Base-by-base conservation (phyloP, 148 eudicot genomes). In the Tetragonia tetragonoides region DNA sequence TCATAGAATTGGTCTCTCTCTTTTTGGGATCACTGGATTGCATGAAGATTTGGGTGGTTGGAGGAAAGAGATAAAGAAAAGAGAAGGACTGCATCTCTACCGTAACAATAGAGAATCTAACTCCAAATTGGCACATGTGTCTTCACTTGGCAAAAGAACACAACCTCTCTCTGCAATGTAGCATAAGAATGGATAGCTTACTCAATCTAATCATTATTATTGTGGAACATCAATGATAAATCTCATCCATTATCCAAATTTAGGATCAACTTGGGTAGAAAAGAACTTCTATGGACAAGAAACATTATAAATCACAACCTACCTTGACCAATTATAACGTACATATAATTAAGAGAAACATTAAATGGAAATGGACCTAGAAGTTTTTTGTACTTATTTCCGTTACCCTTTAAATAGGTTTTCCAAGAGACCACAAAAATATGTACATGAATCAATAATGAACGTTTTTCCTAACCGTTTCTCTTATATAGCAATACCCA, bases 301-400 rank as follows among this genome's bases (percentile, higher is more conserved):
- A 47, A 63, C 70, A 78, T 78, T 21, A 68, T n/a, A 23, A 42
- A 40, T 40, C 7, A 63, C n/a, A 62, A 78, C 75, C 75, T 56
- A 70, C 23, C 75, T 61, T 34, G 62, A 23, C 76, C 47, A 62
- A 10, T 56, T 63, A 63, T 46, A 37, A 46, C 47, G 46, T 34
- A 15, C 67, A n/a, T 56, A 15, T 20, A 38, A 75, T 42, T 44
- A 12, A 70, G 10, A 40, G 46, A 68, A 17, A 56, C 53, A 70
- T 59, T 70, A 68, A 73, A 73, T 73, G 3, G 65, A 73, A 73
- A 57, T 44, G 18, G 75, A 73, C 75, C 28, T 38, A 54, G 1
- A 56, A 8, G 24, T 56, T 37, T 59, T 5, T 15, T 72, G 8
- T 10, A 20, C 38, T 28, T 47, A 34, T 61, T 62, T 61, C 76